phyloP scores from a whole-genome alignment of 2,329 filamentous ascomycete species.

The Venturia carpophila region DNA sequence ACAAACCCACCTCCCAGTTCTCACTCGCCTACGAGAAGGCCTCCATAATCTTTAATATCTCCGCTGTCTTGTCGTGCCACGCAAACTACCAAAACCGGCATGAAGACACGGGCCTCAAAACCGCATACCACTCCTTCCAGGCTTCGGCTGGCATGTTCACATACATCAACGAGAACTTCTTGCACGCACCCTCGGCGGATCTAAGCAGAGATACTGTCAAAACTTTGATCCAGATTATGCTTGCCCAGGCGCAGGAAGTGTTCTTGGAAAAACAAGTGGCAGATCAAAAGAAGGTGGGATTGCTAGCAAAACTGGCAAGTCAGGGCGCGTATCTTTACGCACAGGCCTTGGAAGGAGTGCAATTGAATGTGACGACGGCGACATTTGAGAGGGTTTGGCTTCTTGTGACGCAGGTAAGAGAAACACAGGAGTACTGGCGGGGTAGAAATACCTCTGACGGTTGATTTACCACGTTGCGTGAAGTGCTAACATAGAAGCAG shows the following conservation, averaged over 20 bases:
- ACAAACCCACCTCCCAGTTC: conserved; percentile 94
- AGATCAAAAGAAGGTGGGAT: conserved; percentile 84
- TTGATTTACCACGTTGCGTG: not conserved
- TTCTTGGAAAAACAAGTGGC: conserved; percentile 94
- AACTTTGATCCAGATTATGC: conserved; percentile 82
- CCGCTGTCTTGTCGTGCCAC: conserved; percentile 91
- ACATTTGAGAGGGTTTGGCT: conserved; percentile 95
- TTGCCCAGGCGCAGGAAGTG: conserved; percentile 94
- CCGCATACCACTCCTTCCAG: conserved; percentile 96
- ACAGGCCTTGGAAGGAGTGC: conserved; percentile 80
- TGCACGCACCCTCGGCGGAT: conserved; percentile 95
- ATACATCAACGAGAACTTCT: conserved; percentile 99
- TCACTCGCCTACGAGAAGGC: conserved; percentile 97
- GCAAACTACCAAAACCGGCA: conserved; percentile 86
- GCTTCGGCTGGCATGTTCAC: conserved; percentile 99
- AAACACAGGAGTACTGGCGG: not conserved
- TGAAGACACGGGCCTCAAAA: conserved; percentile 89
- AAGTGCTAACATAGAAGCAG: conserved; percentile 41
- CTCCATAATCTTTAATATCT: conserved; percentile 99
- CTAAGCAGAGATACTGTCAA: conserved; percentile 93
- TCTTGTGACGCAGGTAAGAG: conserved; percentile 63
- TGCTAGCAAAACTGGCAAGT: conserved; percentile 86
- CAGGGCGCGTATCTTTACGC: conserved; percentile 83
- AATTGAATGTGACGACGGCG: conserved; percentile 83
- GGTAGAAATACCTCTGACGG: conserved; percentile 5